Evolutionary conservation across 441 rosid genomes (phyloP).

Genomic region (Populus hybrid): DNA sequence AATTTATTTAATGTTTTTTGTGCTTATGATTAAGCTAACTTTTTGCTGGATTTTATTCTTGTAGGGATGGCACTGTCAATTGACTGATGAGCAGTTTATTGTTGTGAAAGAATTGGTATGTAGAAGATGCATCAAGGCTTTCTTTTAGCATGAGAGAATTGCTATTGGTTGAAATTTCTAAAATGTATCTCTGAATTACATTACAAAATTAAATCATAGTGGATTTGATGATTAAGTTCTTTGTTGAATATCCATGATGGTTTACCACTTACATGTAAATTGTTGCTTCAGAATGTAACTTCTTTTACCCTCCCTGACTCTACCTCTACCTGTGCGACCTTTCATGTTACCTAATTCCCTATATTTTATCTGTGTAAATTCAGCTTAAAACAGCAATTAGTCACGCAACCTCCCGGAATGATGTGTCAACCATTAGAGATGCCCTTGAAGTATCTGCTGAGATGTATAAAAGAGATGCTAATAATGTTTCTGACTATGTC

Average conservation of each 20-base stretch:
- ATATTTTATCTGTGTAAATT: constrained; percentile 21
- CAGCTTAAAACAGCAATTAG: constrained; percentile 96
- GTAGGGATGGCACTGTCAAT: constrained; percentile 89
- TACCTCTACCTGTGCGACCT: neutral
- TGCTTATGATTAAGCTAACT: constrained; percentile 29
- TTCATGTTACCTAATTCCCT: neutral
- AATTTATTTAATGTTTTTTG: constrained; percentile 14
- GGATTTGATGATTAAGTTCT: too few species aligned
- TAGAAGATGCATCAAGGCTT: too few species aligned
- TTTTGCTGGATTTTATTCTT: constrained; percentile 32
- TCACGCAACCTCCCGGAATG: constrained; percentile 94
- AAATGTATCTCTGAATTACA: too few species aligned
- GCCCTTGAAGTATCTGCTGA: constrained; percentile 99
- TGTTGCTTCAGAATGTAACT: neutral
- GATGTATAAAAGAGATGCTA: constrained; percentile 88
- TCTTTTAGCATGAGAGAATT: too few species aligned
- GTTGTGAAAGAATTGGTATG: too few species aligned
- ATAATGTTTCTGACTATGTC: constrained; percentile 86
- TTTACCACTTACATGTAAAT: too few species aligned
- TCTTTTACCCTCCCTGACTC: neutral
- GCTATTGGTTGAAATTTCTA: too few species aligned
- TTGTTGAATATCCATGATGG: too few species aligned
- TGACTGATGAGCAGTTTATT: constrained; percentile 96
- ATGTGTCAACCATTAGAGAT: constrained; percentile 78
- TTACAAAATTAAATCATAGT: too few species aligned